These are phyloP conservation scores for Paraglomus brasilianum DNA, from an alignment of 192 early-diverging fungal genomes.

Conservation along the genomic window DNA sequence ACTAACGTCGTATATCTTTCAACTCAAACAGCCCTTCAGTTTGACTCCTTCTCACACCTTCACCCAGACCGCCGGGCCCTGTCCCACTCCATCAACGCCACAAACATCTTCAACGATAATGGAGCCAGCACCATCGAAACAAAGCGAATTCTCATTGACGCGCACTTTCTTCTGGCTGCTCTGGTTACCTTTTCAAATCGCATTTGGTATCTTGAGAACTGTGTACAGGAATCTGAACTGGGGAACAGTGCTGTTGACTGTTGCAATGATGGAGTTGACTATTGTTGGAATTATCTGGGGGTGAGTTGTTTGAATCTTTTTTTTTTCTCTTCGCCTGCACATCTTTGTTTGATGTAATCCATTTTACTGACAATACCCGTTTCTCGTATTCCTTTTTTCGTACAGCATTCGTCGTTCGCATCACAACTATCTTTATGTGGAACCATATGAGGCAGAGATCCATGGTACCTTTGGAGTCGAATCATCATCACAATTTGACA, in stretches of 20 bases:
- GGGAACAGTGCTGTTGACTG: background rate
- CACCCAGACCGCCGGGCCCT: slow-evolving; percentile 1
- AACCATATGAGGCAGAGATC: slow-evolving; percentile 25
- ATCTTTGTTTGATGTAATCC: too few relatives aligned
- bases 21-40: background rate
- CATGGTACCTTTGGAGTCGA: slow-evolving; percentile 27
- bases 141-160: too few relatives aligned
- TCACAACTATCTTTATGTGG: background rate
- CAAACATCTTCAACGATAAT: background rate
- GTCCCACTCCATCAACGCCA: background rate
- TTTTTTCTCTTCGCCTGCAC: too few relatives aligned
- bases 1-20: background rate
- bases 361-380: background rate
- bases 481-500: background rate
- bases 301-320: background rate
- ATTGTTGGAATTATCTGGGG: slow-evolving; percentile 13
- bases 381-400: background rate
- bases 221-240: slow-evolving; percentile 13
- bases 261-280: background rate
- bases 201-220: background rate
- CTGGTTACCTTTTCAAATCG: background rate
- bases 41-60: background rate
- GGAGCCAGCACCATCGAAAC: background rate
- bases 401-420: background rate
- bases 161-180: background rate